Base-by-base conservation (phyloP, 1,139 yeast species). In the Hansenula lynferdii region DNA sequence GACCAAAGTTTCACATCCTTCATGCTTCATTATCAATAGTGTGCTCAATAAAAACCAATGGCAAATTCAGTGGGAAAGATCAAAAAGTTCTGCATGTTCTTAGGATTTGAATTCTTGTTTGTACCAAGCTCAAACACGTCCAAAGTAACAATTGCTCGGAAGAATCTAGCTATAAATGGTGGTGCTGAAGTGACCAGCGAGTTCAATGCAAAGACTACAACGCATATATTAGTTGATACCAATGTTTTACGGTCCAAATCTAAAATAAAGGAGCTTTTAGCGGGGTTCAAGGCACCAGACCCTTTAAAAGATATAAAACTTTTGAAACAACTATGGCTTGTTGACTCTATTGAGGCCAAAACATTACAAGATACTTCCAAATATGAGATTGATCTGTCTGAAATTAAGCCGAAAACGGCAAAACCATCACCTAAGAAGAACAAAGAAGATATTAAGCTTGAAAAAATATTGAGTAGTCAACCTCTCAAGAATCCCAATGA, bases 291-390 rank as follows among this genome's bases (percentile, higher is more conserved):
- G 1, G 40, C 28, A 4, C 19, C 31, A 11, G 42, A 41, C 12
- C 6, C 16, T 18, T n/a, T 17, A 17, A 31, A 27, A 11, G 25
- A 38, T 1, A 38, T 44, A 12, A 15, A 27, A 11, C 43, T 61
- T 10, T 47, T 64, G 16, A 39, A 44, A 15, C 67, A 64, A 22
- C 43, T 41, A 2, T 69, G 73, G 74, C 49, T 64, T 3, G 48
- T 63, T 14, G 63, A 61, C 15, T 64, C 69, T 34, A 57, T 68
- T n/a, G 63, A 57, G 19, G 36, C 45, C 15, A 39, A 42, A 6
- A 39, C 32, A 28, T 27, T 62, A 14, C 46, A 63, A 7, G 51
- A 50, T 7, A 17, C 33, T 8, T 37, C 40, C 2, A 34, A 40
- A 2, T 51, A 49, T 32, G 32, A 28, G 11, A 39, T 52, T 15